Evolutionary conservation across 106 monocot species (phyloP).

Genomic region (Cymbidium sinense): DNA sequence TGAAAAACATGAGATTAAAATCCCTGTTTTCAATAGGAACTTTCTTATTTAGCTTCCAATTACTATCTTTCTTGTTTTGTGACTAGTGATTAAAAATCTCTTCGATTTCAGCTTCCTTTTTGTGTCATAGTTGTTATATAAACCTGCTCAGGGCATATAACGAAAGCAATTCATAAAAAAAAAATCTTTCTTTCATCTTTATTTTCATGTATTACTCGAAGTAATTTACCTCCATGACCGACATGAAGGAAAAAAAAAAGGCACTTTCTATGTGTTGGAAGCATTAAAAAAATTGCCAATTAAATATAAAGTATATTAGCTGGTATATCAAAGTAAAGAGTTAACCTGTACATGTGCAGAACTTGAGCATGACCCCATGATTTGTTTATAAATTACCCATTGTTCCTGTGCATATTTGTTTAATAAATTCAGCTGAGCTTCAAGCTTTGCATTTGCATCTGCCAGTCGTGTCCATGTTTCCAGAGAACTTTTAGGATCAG

Average conservation of each 20-base stretch:
- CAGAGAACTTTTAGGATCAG: conserved; percentile 61
- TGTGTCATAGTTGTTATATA: no score
- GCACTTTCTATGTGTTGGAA: neutral
- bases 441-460: conserved; percentile 67
- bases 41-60: no score
- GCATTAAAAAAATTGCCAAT: neutral
- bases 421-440: conserved; percentile 55
- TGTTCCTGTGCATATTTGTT: conserved; percentile 52
- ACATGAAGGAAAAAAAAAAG: neutral
- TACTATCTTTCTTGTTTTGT: no score
- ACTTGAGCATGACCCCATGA: conserved; percentile 47
- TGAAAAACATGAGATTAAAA: no score
- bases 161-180: neutral
- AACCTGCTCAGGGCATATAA: neutral
- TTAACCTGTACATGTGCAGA: conserved; percentile 55
- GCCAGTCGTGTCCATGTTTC: conserved; percentile 59
- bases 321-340: neutral
- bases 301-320: neutral
- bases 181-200: neutral
- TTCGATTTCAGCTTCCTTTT: no score
- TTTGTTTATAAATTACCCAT: conserved; percentile 46
- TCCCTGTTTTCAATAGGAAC: no score
- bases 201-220: no score
- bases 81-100: no score
- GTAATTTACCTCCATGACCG: neutral